Base-by-base conservation (phyloP, 2,329 filamentous ascomycete species). In the Fusarium piperis region DNA sequence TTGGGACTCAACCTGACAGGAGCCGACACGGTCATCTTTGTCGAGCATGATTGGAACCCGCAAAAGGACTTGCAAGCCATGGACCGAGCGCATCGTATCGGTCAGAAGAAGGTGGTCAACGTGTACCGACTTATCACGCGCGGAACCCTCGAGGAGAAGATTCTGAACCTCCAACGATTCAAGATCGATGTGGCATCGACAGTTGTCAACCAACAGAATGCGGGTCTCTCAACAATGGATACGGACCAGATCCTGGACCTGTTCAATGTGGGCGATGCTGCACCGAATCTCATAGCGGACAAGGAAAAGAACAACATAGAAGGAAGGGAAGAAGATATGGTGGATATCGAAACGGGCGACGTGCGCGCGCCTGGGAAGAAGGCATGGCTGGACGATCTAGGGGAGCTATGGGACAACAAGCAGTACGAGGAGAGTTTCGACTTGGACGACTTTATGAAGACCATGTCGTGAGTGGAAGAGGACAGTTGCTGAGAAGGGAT, bases 71-170 rank as follows among this genome's bases (percentile, higher is more conserved):
- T 99, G 74, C 96, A 99, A 79, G 96, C 96, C 74, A 99, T 99
- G 96, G 96, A 99, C 79, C 94, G 96, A 67, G 96, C 96, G 10
- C 96, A 99, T 86, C 92, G 96, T 75, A 98, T 99, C 77, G 96
- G 96, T 2, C 96, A 99, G 85, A 99, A 99, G 90, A 99, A 98
- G 88, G 96, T 98, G 38, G 96, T 99, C 75, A 99, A 99, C 78
- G 96, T 99, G 16, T 99, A 99, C 82, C 94, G 96, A 26, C 88
- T 99, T 73, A 96, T 99, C 77, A 99, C 96, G 7, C 90, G 96
- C 74, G 96, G 96, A 70, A 99, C 97, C 2, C 84, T 99, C 55
- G 96, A 99, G 82, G 96, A 99, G 86, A 99, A 99, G 89, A 99
- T 99, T 78, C 85, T 99, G 78, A 97, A 93, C 79, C 91, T 99